Percentiles rank a stretch among this genome's conserved stretches.
Evolutionary conservation across 768 basidiomycete genomes (phyloP).

Genomic region (Fomitopsis serialis): DNA sequence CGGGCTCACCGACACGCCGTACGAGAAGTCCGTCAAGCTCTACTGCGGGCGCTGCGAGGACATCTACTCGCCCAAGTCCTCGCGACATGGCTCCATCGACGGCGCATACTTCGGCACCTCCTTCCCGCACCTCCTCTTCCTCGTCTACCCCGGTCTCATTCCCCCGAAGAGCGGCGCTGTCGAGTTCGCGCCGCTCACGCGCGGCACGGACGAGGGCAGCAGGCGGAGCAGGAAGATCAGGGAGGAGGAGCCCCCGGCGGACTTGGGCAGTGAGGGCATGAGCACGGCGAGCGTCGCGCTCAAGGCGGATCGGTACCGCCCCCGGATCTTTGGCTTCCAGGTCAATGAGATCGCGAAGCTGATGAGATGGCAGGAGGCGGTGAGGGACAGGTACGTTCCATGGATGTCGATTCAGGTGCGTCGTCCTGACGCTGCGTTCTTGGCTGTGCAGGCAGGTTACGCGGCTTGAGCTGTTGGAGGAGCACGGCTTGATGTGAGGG

Average conservation of each 20-base stretch:
- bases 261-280: slow-evolving; percentile 56
- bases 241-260: slow-evolving; percentile 48
- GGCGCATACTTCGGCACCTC: slow-evolving; percentile 99
- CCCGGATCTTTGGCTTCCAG: slow-evolving; percentile 96
- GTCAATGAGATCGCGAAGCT: slow-evolving; percentile 90
- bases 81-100: slow-evolving; percentile 94
- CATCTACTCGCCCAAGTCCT: slow-evolving; percentile 96
- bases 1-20: slow-evolving; percentile 94
- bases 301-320: slow-evolving; percentile 89
- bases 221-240: slow-evolving; percentile 30
- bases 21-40: slow-evolving; percentile 97
- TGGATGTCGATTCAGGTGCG: neutral
- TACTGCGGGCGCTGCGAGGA: slow-evolving; percentile 99
- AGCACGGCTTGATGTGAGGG: slow-evolving; percentile 1
- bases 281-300: slow-evolving; percentile 80
- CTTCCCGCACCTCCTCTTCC: slow-evolving; percentile 94
- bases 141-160: slow-evolving; percentile 92
- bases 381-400: slow-evolving; percentile 76
- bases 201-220: slow-evolving; percentile 21
- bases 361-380: slow-evolving; percentile 94
- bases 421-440: neutral
- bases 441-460: slow-evolving; percentile 32
- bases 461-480: slow-evolving; percentile 34
- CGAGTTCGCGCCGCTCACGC: slow-evolving; percentile 28
- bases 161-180: slow-evolving; percentile 69